Percentiles rank a stretch among this genome's conserved stretches.
Conservation (phyloP, 257 asterid genomes). For the Rubia yunnanensis region DNA sequence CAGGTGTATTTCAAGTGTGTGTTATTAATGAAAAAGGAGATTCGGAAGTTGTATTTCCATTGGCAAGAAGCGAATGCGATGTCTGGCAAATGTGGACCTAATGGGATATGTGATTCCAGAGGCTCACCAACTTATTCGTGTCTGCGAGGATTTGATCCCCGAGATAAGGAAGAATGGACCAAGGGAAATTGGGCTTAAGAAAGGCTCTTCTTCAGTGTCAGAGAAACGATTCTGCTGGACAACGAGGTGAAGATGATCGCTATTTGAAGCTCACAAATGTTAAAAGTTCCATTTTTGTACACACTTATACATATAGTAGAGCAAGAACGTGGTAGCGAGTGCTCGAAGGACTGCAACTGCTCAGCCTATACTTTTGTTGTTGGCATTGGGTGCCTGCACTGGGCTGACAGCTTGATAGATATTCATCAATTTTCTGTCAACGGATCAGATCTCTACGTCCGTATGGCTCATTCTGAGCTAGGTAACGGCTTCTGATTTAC, state of each 20-base stretch:
- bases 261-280: not conserved
- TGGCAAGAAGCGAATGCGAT: not conserved
- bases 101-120: not conserved
- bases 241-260: not conserved
- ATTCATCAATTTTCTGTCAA: not conserved
- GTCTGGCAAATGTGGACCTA: not conserved
- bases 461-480: not conserved
- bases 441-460: not conserved
- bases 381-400: not conserved
- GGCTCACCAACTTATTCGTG: not conserved
- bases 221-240: not conserved
- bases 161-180: not conserved
- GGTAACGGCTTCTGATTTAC: not conserved
- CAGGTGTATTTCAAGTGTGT: not conserved
- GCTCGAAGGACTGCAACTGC: not conserved
- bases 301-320: not conserved
- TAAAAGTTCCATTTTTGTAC: not conserved
- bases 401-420: not conserved
- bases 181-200: not conserved
- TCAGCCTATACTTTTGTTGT: not conserved
- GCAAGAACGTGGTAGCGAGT: not conserved
- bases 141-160: not conserved
- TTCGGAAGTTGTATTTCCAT: too few relatives aligned
- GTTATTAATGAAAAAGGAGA: not conserved
- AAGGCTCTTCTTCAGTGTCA: not conserved